Evolutionary conservation across 257 asterid species (phyloP), one percentile per base, ranked within the genome.

Genomic region (Nicotiana tomentosiformis): DNA sequence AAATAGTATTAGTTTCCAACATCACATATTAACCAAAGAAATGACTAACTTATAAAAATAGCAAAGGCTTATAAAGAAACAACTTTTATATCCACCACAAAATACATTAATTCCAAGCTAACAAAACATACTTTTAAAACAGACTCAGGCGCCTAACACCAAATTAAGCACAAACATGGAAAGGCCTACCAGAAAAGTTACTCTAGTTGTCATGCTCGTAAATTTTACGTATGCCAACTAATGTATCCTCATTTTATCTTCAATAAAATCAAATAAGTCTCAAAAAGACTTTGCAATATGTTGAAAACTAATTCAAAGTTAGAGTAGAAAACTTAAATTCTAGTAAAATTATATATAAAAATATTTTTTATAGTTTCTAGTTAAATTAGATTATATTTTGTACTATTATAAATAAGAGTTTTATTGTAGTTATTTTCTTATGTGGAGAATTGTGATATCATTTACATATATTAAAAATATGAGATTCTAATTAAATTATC

Each of bases 231-330:
- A 53, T 53, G 58, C 58, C 58, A 53, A 58, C 26, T 58, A 58
- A 5, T 18, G 18, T 17, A 18, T 57, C 23, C 64, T 57, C 26
- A 57, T 18, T 17, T 51, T 51, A 51, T 51, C 57, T 51, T 51
- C 17, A 51, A 12, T 14, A 10, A 51, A 20, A 58, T 58, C 9
- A 9, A 18, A 18, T 35, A 18, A 23, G 49, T 66, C 67, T 79
- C 14, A 32, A 51, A 55, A 88, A 88, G 83, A 81, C 81, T 49
- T 83, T 4, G 6, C 79, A 79, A 86, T 86, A 87, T 51, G 16
- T 39, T 7, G 10, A 39, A 5, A 39, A 39, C 10, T 39, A 39
- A 39, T 39, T 39, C 49, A 39, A 39, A 39, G 0, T 39, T 39
- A 7, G 49, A 7, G 3, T 39, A 39, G 49, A 7, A 7, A 39